A percentile compares a stretch with the other conserved stretches of the same genome.
phyloP scores from a whole-genome alignment of 306 rosid species.

The Vicia sativa region DNA sequence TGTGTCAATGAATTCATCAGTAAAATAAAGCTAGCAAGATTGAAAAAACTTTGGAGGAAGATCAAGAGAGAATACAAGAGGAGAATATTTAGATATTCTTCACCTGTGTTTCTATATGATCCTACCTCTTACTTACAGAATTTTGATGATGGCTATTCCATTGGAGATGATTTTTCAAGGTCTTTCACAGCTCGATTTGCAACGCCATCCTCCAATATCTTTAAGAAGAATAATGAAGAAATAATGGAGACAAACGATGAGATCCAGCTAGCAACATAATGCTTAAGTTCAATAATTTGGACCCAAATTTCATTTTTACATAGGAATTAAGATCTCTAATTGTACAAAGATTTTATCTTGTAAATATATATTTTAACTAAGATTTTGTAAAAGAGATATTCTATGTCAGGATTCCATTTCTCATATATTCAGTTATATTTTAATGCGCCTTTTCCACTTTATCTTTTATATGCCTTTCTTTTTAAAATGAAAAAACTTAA shows the following conservation, averaged over 20 bases:
- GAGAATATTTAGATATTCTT: slow-evolving; percentile 46
- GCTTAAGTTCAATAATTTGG: not conserved
- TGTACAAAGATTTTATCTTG: slow-evolving; percentile 33
- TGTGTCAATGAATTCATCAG: slow-evolving; percentile 29
- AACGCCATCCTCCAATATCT: slow-evolving; percentile 47
- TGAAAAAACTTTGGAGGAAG: slow-evolving; percentile 66
- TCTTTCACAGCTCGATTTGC: slow-evolving; percentile 89
- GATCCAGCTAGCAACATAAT: not conserved
- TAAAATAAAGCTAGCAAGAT: slow-evolving; percentile 43
- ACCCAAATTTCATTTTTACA: not conserved
- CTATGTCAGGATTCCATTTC: not conserved
- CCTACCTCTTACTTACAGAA: slow-evolving; percentile 66
- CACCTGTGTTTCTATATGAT: slow-evolving; percentile 45
- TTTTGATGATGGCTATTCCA: slow-evolving; percentile 65
- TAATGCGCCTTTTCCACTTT: not conserved
- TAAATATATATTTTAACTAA: slow-evolving; percentile 3
- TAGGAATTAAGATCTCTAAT: slow-evolving; percentile 9
- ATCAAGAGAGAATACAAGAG: slow-evolving; percentile 63
- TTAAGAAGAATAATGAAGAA: slow-evolving; percentile 22
- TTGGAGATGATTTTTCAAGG: slow-evolving; percentile 54
- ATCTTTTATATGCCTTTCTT: not conserved
- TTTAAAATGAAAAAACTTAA: too few species aligned
- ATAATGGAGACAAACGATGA: slow-evolving; percentile 11
- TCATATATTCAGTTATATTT: not conserved
- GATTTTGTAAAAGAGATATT: not conserved